These are phyloP conservation scores for Inonotus hispidus DNA, from an alignment of 1,284 basidiomycete genomes.

Conservation along the genomic window DNA sequence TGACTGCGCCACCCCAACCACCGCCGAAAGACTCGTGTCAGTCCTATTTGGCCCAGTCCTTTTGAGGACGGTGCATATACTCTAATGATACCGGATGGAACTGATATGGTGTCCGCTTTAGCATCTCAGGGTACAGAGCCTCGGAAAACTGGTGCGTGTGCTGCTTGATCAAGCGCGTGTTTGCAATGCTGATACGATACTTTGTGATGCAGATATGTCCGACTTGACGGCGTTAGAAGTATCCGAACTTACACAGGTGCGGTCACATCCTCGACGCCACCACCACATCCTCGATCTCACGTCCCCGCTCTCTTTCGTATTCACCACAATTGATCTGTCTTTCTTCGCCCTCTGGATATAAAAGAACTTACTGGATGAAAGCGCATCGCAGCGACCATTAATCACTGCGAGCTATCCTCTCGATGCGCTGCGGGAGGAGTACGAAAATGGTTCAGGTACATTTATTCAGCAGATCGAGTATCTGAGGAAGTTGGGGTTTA, in stretches of 20 bases:
- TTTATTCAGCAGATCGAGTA: conserved; percentile 68
- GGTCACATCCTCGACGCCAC: background rate
- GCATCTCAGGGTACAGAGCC: background rate
- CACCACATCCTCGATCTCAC: background rate
- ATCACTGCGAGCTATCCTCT: conserved; percentile 46
- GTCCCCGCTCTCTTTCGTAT: no score
- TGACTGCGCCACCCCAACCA: conserved; percentile 1
- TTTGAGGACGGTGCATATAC: background rate
- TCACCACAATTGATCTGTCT: background rate
- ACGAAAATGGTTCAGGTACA: conserved; percentile 48
- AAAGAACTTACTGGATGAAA: conserved; percentile 46
- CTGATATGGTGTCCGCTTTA: background rate
- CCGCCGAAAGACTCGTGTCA: conserved; percentile 15
- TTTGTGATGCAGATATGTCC: conserved; percentile 26
- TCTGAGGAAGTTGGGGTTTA: conserved; percentile 51
- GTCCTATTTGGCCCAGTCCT: background rate
- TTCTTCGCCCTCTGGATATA: background rate
- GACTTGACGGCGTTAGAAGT: conserved; percentile 34
- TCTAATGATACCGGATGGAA: background rate
- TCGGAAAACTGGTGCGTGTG: no score
- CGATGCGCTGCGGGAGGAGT: conserved; percentile 54
- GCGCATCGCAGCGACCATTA: conserved; percentile 43
- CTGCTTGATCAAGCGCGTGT: background rate
- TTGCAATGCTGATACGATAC: background rate
- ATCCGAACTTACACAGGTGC: conserved; percentile 46